A percentile compares a stretch with the other conserved stretches of the same genome.
Evolutionary conservation across 192 early-diverging fungal genomes (phyloP).

Genomic region (Jimgerdemannia flammicorona): DNA sequence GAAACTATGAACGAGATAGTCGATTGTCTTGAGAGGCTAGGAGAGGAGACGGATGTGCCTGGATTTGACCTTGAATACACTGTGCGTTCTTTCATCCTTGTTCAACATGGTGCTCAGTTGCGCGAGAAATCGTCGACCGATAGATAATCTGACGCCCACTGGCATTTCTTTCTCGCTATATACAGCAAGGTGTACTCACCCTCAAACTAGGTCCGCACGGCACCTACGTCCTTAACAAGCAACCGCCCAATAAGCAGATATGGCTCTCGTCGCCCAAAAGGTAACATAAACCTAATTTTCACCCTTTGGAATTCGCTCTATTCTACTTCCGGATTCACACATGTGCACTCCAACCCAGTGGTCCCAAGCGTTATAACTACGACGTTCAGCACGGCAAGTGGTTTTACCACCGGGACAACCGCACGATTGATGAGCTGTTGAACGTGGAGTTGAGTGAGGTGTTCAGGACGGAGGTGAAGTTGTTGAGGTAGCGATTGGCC

Average conservation of each 20-base stretch:
- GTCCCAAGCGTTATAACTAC: slow-evolving; percentile 85
- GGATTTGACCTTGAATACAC: slow-evolving; percentile 82
- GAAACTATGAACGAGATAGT: slow-evolving; percentile 61
- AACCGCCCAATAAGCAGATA: slow-evolving; percentile 97
- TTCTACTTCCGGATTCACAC: too few relatives aligned
- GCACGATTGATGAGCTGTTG: slow-evolving; percentile 65
- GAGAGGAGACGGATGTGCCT: slow-evolving; percentile 61
- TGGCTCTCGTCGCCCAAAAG: slow-evolving; percentile 91
- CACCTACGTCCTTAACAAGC: slow-evolving; percentile 97
- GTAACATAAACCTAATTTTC: slow-evolving; percentile 14
- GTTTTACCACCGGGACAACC: slow-evolving; percentile 73
- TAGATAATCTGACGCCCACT: not conserved
- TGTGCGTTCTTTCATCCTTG: slow-evolving; percentile 36
- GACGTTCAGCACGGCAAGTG: slow-evolving; percentile 53
- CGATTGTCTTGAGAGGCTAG: slow-evolving; percentile 71
- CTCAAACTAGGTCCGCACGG: slow-evolving; percentile 70
- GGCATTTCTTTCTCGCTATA: slow-evolving; percentile 14
- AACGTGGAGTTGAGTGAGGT: slow-evolving; percentile 61
- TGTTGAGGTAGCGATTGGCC: too few relatives aligned
- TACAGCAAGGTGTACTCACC: slow-evolving; percentile 79
- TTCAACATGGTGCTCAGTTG: not conserved
- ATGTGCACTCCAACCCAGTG: slow-evolving; percentile 40
- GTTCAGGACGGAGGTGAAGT: slow-evolving; percentile 10
- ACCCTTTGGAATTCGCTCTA: not conserved
- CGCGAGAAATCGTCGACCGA: not conserved